Conservation (phyloP, 2,329 filamentous ascomycete genomes). For the Colletotrichum sp. region DNA sequence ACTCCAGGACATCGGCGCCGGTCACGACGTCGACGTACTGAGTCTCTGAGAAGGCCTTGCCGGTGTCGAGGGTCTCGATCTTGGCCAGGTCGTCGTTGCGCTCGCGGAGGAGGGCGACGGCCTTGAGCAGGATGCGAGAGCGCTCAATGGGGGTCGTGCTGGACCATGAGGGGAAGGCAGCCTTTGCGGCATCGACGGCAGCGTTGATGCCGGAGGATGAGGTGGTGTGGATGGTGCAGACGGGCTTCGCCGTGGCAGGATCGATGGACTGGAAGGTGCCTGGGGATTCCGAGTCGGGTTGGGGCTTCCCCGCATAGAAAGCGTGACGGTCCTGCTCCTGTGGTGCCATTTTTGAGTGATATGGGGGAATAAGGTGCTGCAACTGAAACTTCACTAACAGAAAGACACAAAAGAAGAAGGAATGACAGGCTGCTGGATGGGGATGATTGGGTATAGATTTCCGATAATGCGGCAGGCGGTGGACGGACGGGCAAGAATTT, state of each 20-base stretch:
- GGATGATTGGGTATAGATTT: not conserved
- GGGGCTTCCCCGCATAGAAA: conserved; percentile 76
- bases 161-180: conserved; percentile 79
- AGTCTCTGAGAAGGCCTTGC: conserved; percentile 86
- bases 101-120: conserved; percentile 74
- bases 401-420: not conserved
- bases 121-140: conserved; percentile 78
- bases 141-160: conserved; percentile 75
- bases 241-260: conserved; percentile 71
- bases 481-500: not conserved
- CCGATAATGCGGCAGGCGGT: not conserved
- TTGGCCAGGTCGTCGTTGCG: conserved; percentile 81
- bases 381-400: not conserved
- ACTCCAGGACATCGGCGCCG: conserved; percentile 85
- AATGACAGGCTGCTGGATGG: not conserved
- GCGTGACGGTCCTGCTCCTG: conserved; percentile 51
- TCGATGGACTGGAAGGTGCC: conserved; percentile 75
- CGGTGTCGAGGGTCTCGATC: conserved; percentile 84
- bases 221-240: conserved; percentile 76
- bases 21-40: conserved; percentile 83
- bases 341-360: conserved; percentile 10
- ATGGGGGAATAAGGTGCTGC: not conserved
- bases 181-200: conserved; percentile 72
- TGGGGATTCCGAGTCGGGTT: conserved; percentile 62
- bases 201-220: conserved; percentile 71